phyloP scores from a whole-genome alignment of 192 early-diverging fungal species.

The Podila minutissima region DNA sequence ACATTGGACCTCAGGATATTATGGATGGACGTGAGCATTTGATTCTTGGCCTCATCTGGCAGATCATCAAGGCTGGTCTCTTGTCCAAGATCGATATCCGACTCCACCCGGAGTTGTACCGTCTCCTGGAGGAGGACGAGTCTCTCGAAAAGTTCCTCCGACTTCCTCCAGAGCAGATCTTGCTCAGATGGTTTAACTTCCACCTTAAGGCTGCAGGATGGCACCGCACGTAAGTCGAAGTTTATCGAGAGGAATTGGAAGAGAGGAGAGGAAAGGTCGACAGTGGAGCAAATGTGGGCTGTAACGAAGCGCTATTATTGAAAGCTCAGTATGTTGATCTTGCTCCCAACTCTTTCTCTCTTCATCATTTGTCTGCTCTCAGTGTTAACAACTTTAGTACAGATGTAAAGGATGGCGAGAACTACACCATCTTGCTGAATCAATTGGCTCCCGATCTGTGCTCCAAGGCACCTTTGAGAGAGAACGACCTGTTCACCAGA shows the following conservation, averaged over 20 bases:
- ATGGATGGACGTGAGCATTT: constrained; percentile 97
- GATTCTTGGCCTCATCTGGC: constrained; percentile 97
- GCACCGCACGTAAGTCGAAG: constrained; percentile 65
- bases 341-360: background rate
- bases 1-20: constrained; percentile 97
- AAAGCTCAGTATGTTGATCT: background rate
- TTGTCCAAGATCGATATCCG: constrained; percentile 98
- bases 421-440: constrained; percentile 94
- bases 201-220: constrained; percentile 95
- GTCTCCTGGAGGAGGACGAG: constrained; percentile 93
- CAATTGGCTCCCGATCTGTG: constrained; percentile 89
- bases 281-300: no score
- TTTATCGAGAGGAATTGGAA: background rate
- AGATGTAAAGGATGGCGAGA: constrained; percentile 96
- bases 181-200: constrained; percentile 99
- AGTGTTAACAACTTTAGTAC: constrained; percentile 89
- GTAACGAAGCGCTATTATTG: no score
- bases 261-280: background rate
- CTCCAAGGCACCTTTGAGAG: constrained; percentile 82
- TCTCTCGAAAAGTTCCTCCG: constrained; percentile 93
- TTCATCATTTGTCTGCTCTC: constrained; percentile 7
- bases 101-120: constrained; percentile 97
- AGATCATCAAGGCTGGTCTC: constrained; percentile 98
- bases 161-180: constrained; percentile 95
- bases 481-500: constrained; percentile 77